These are phyloP conservation scores for Starmerella davenportii DNA, from an alignment of 805 yeast genomes.

Conservation along the genomic window DNA sequence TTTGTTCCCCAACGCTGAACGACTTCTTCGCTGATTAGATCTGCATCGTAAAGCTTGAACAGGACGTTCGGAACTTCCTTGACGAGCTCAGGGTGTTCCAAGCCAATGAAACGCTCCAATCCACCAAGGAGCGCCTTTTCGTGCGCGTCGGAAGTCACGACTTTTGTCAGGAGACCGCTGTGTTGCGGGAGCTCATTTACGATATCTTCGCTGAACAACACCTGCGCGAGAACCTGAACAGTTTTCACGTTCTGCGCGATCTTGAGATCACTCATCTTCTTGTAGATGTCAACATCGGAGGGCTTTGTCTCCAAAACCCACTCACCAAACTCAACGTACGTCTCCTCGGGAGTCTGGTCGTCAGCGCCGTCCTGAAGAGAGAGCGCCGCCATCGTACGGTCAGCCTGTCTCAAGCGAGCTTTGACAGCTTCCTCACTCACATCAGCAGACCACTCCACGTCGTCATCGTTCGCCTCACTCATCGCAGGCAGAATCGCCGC, in stretches of 20 bases:
- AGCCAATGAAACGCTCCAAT: slow-evolving; percentile 78
- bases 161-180: slow-evolving; percentile 63
- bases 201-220: slow-evolving; percentile 54
- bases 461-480: slow-evolving; percentile 35
- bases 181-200: slow-evolving; percentile 56
- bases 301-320: slow-evolving; percentile 60
- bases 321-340: slow-evolving; percentile 65
- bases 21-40: slow-evolving; percentile 67
- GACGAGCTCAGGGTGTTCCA: slow-evolving; percentile 56
- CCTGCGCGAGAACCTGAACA: slow-evolving; percentile 82
- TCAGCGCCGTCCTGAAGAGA: slow-evolving; percentile 19
- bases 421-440: slow-evolving; percentile 91
- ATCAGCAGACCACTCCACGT: slow-evolving; percentile 95
- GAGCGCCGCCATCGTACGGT: slow-evolving; percentile 28
- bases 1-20: slow-evolving; percentile 73
- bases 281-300: slow-evolving; percentile 85
- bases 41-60: slow-evolving; percentile 64
- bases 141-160: slow-evolving; percentile 38
- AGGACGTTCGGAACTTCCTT: slow-evolving; percentile 64
- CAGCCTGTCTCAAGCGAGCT: slow-evolving; percentile 76
- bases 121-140: slow-evolving; percentile 92
- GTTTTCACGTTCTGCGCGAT: slow-evolving; percentile 56
- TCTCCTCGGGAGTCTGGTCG: slow-evolving; percentile 28
- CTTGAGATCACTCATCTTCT: slow-evolving; percentile 66
- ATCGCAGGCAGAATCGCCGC: slow-evolving; percentile 51